Conservation (phyloP, 768 basidiomycete species). For the Tephrocybe rancida region DNA sequence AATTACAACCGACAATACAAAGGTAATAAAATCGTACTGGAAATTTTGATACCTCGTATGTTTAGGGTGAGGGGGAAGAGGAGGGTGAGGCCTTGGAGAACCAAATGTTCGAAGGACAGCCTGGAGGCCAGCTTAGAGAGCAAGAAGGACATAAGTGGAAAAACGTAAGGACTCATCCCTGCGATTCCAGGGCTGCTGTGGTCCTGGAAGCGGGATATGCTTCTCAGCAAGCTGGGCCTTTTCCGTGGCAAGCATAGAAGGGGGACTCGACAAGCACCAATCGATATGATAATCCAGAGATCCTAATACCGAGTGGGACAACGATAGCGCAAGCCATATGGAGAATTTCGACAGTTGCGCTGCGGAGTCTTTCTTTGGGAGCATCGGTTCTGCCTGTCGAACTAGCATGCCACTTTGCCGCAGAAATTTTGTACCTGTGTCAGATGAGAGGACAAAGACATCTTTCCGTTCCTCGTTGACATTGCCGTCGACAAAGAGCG, state of each 20-base stretch:
- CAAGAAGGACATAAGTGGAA: constrained; percentile 5
- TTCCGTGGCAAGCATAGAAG: constrained; percentile 13
- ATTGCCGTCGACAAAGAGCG: too few species aligned
- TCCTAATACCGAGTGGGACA: too few species aligned
- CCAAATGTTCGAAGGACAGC: background rate
- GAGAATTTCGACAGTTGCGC: background rate
- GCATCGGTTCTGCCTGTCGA: too few species aligned
- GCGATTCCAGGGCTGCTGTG: background rate
- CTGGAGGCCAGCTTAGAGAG: constrained; percentile 8
- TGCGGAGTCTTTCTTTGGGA: too few species aligned
- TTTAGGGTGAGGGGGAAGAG: constrained; percentile 1
- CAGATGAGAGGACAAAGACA: too few species aligned
- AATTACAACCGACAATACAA: background rate
- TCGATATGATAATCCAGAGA: background rate
- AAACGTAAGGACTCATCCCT: constrained; percentile 13
- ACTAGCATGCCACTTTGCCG: too few species aligned
- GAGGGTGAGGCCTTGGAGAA: background rate
- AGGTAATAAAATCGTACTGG: background rate
- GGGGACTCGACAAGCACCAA: background rate
- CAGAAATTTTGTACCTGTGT: too few species aligned
- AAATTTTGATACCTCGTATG: background rate
- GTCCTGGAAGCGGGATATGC: constrained; percentile 11
- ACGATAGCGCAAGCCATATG: background rate
- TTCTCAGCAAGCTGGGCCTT: constrained; percentile 12
- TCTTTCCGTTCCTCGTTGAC: too few species aligned